Percentiles rank a stretch among this genome's conserved stretches.
Conservation (phyloP, 768 basidiomycete genomes). For the Pleurotus citrinopileatus region DNA sequence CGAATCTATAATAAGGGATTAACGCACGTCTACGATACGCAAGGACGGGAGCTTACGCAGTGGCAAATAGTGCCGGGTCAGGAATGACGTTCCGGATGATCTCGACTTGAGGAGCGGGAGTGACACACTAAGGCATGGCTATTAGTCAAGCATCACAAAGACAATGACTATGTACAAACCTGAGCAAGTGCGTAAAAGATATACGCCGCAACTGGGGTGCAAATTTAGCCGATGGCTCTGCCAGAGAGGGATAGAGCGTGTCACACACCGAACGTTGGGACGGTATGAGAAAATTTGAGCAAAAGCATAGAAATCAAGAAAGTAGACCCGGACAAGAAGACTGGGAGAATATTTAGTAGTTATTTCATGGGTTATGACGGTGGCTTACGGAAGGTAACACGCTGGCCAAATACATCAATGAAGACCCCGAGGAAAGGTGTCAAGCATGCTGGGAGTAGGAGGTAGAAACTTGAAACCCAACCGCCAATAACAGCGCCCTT, state of each 20-base stretch:
- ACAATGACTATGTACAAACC: slow-evolving; percentile 17
- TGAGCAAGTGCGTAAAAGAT: slow-evolving; percentile 40
- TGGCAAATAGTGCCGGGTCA: slow-evolving; percentile 38
- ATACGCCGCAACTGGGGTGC: slow-evolving; percentile 32
- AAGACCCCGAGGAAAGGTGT: slow-evolving; percentile 40
- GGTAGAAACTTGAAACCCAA: slow-evolving; percentile 42
- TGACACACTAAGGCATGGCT: slow-evolving; percentile 21
- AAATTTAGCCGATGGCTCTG: neutral
- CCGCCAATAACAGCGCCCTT: slow-evolving; percentile 42
- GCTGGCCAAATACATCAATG: slow-evolving; percentile 35
- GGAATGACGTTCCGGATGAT: slow-evolving; percentile 39
- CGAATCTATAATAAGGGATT: slow-evolving; percentile 23
- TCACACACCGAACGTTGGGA: slow-evolving; percentile 37
- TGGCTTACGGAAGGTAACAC: slow-evolving; percentile 35
- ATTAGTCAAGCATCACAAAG: neutral
- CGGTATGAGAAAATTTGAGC: slow-evolving; percentile 33
- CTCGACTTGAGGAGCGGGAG: slow-evolving; percentile 33
- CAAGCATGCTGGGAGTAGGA: slow-evolving; percentile 35
- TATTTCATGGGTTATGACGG: too few species aligned
- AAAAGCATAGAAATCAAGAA: slow-evolving; percentile 40
- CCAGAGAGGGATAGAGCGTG: too few species aligned
- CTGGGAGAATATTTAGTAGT: too few species aligned
- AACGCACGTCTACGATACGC: neutral
- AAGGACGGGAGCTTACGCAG: slow-evolving; percentile 24
- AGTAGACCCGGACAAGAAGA: slow-evolving; percentile 35